Percentiles rank a stretch among this genome's conserved stretches.
Evolutionary conservation across 164 flowering plant genomes (phyloP).

Genomic region (Stephania cephalantha): DNA sequence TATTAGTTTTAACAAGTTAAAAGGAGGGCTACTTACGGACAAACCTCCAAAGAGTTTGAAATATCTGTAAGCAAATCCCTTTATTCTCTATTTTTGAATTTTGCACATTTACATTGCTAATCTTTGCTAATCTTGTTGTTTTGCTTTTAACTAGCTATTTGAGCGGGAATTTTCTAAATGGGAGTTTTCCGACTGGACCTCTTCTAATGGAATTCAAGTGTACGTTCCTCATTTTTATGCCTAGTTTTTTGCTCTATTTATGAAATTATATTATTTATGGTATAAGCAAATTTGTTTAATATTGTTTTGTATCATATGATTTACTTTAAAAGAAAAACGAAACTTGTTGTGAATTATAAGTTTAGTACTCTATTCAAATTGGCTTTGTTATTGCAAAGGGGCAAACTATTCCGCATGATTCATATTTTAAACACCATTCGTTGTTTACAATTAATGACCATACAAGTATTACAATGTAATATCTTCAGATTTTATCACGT

Average conservation of each 20-base stretch:
- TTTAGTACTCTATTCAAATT: no score
- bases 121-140: neutral
- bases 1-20: slow-evolving; percentile 6
- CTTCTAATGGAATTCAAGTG: neutral
- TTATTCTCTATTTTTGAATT: neutral
- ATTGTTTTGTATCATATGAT: neutral
- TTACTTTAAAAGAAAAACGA: neutral
- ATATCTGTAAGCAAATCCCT: neutral
- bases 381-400: no score
- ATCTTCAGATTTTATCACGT: no score
- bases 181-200: neutral
- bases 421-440: no score
- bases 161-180: neutral
- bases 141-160: neutral
- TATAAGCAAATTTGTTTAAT: neutral
- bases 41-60: neutral
- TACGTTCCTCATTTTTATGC: neutral
- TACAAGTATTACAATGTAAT: no score
- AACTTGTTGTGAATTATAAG: no score
- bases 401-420: no score
- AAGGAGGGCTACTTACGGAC: neutral
- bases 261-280: neutral
- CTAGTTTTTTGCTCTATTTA: neutral
- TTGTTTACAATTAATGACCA: no score
- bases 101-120: neutral